Percentiles rank a stretch among this genome's conserved stretches.
These are phyloP conservation scores for Salvia miltiorrhiza DNA, from an alignment of 257 asterid species.

Conservation along the genomic window DNA sequence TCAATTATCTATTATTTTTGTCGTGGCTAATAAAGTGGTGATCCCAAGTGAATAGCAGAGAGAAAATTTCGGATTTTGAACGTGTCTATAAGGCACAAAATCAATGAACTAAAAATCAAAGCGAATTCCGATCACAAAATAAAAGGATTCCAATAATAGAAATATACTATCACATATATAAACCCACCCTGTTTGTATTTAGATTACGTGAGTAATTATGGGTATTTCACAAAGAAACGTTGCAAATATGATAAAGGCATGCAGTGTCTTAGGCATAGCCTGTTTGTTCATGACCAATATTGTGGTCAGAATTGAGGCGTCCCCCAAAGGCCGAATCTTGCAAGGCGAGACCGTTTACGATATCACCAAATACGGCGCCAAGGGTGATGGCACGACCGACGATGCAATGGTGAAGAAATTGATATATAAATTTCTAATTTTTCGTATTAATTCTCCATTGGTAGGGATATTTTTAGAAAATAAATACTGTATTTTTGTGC, in stretches of 20 bases:
- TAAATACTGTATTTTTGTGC: background rate
- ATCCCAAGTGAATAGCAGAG: background rate
- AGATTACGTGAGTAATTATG: background rate
- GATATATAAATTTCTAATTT: no score
- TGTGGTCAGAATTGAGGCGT: background rate
- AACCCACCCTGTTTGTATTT: background rate
- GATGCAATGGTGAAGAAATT: conserved; percentile 31
- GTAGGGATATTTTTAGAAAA: no score
- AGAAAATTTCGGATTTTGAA: conserved; percentile 2
- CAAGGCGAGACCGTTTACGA: conserved; percentile 44
- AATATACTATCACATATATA: background rate
- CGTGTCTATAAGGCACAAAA: background rate
- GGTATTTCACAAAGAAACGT: background rate
- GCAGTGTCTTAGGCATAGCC: conserved; percentile 16
- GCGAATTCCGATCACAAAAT: background rate
- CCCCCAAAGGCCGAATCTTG: conserved; percentile 19
- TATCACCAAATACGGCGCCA: conserved; percentile 45
- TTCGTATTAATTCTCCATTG: no score
- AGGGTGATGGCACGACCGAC: conserved; percentile 36
- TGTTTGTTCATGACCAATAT: conserved; percentile 15
- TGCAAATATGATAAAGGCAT: background rate
- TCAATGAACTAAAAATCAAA: background rate
- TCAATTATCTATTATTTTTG: background rate
- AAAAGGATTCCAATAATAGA: background rate
- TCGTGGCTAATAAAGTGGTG: background rate